A percentile compares a stretch with the other conserved stretches of the same genome.
Evolutionary conservation across 2,329 filamentous ascomycete species (phyloP).

Genomic region (Ramularia collo-cygni): DNA sequence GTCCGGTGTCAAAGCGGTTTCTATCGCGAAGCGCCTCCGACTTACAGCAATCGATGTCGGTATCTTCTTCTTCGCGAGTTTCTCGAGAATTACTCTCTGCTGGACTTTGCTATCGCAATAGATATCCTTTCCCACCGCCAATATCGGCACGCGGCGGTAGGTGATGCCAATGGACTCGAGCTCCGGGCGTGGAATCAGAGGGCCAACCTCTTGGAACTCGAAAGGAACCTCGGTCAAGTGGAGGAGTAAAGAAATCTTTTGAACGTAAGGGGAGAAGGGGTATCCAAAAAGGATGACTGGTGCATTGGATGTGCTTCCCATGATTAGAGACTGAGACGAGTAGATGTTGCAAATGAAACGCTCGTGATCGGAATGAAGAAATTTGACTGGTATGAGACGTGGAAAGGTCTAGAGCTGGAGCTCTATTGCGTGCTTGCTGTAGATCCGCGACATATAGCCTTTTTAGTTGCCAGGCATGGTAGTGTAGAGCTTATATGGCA

Average conservation of each 20-base stretch:
- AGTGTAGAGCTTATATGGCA: no score
- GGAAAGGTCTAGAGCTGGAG: not conserved
- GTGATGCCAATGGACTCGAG: constrained; percentile 7
- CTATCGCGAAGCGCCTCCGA: not conserved
- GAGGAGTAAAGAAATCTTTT: constrained; percentile 1
- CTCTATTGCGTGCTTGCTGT: constrained; percentile 1
- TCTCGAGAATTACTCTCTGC: not conserved
- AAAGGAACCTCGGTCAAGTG: not conserved
- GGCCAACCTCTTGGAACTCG: not conserved
- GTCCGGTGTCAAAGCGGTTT: not conserved
- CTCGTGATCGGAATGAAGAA: not conserved
- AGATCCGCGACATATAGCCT: no score
- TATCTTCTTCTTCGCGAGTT: not conserved
- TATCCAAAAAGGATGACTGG: constrained; percentile 1
- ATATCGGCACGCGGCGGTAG: constrained; percentile 12
- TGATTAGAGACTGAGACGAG: not conserved
- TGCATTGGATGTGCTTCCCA: not conserved
- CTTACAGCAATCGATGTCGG: not conserved
- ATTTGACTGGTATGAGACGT: not conserved
- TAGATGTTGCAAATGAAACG: not conserved
- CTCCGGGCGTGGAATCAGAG: constrained; percentile 6
- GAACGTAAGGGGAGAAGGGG: constrained; percentile 25
- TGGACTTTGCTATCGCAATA: constrained; percentile 9
- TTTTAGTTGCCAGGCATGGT: no score
- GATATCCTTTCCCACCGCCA: constrained; percentile 9